Evolutionary conservation across 2,329 filamentous ascomycete genomes (phyloP).

Genomic region (Periconia sp.): DNA sequence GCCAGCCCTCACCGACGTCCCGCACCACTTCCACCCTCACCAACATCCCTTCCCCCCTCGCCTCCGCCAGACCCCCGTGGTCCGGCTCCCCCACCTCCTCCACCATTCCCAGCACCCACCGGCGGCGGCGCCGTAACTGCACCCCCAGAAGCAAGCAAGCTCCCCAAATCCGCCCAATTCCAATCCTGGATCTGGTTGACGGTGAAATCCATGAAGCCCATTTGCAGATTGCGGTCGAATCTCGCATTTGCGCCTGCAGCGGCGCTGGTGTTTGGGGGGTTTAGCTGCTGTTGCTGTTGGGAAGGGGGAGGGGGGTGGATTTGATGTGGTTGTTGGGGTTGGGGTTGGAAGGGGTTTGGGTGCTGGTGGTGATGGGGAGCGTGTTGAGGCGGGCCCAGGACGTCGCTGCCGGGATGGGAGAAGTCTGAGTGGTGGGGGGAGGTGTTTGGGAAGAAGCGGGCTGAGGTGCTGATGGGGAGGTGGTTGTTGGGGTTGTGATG

Average conservation of each 20-base stretch:
- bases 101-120: neutral
- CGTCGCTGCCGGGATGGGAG: no score
- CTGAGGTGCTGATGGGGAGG: neutral
- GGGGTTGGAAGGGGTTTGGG: neutral
- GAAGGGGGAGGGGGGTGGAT: neutral
- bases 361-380: neutral
- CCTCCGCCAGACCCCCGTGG: no score
- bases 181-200: slow-evolving; percentile 39
- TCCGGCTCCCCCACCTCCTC: neutral
- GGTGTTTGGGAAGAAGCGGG: neutral
- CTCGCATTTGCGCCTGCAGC: slow-evolving; percentile 20
- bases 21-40: no score
- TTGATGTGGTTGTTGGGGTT: neutral
- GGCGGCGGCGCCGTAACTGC: slow-evolving; percentile 11
- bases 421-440: no score
- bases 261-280: slow-evolving; percentile 1
- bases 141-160: slow-evolving; percentile 25
- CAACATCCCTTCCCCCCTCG: no score
- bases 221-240: slow-evolving; percentile 31
- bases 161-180: slow-evolving; percentile 38
- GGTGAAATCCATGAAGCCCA: slow-evolving; percentile 41
- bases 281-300: neutral
- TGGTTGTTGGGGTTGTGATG: neutral
- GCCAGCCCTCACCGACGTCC: no score
- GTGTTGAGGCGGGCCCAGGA: neutral